Evolutionary conservation across 768 basidiomycete species (phyloP).

Genomic region (Lepiota brunneoincarnata): DNA sequence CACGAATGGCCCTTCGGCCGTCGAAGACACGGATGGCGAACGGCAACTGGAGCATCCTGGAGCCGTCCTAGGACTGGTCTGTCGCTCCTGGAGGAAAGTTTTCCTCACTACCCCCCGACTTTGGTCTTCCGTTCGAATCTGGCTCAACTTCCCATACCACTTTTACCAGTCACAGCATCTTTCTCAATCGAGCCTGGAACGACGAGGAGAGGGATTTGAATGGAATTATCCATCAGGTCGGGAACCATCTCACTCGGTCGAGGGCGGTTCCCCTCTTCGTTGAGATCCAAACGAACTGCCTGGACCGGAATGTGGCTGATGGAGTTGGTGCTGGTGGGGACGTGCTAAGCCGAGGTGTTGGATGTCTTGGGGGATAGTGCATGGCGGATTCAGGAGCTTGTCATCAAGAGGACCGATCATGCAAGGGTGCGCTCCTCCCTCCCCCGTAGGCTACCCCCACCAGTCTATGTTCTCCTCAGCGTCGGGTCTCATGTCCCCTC

Average conservation of each 20-base stretch:
- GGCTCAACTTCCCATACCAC: slow-evolving; percentile 9
- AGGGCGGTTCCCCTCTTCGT: slow-evolving; percentile 8
- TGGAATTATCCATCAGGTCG: slow-evolving; percentile 5
- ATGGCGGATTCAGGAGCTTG: slow-evolving; percentile 5
- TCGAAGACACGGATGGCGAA: not conserved
- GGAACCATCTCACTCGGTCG: slow-evolving; percentile 6
- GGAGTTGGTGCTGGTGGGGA: not conserved
- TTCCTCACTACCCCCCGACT: slow-evolving; percentile 8
- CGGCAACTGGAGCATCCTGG: slow-evolving; percentile 10
- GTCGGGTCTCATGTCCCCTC: slow-evolving; percentile 6
- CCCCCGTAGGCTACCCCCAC: not conserved
- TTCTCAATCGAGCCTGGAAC: not conserved
- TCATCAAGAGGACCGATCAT: slow-evolving; percentile 11
- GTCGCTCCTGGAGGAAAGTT: slow-evolving; percentile 9
- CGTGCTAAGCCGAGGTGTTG: slow-evolving; percentile 1
- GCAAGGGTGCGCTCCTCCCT: not conserved
- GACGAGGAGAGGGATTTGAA: slow-evolving; percentile 6
- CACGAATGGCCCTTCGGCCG: not conserved
- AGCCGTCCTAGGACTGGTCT: slow-evolving; percentile 7
- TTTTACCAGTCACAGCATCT: slow-evolving; percentile 4
- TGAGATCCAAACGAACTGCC: slow-evolving; percentile 11
- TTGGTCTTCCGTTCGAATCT: slow-evolving; percentile 11
- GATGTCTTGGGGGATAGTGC: not conserved
- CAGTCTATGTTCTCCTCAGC: not conserved
- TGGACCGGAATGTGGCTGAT: not conserved